phyloP scores from a whole-genome alignment of 2,329 filamentous ascomycete genomes.

The Penicillium corylophilum region DNA sequence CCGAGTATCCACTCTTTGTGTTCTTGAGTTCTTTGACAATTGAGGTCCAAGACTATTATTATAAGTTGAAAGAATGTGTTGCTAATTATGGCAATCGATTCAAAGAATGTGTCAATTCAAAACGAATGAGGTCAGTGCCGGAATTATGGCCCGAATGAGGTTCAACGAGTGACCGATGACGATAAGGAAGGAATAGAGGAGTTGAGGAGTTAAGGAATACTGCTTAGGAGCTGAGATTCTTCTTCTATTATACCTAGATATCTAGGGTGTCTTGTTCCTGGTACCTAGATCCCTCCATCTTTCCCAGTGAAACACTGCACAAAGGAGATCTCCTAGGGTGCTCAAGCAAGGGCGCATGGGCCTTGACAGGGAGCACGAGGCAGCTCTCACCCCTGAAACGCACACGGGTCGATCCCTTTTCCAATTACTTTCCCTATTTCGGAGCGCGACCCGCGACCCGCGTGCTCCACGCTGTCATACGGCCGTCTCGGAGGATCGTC shows the following conservation, averaged over 20 bases:
- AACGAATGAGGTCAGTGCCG: conserved; percentile 1
- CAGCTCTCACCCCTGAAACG: conserved; percentile 16
- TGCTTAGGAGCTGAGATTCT: not conserved
- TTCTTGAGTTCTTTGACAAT: not conserved
- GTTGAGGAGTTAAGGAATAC: not conserved
- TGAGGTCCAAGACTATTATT: not conserved
- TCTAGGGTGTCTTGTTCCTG: not conserved
- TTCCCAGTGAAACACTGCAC: conserved; percentile 2
- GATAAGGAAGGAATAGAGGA: not conserved
- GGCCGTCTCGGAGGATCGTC: not conserved
- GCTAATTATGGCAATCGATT: not conserved
- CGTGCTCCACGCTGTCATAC: not conserved
- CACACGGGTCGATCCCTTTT: conserved; percentile 1
- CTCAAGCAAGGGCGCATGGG: conserved; percentile 6
- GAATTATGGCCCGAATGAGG: not conserved
- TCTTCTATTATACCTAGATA: conserved; percentile 6
- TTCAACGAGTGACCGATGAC: conserved; percentile 8
- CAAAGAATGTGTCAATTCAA: not conserved
- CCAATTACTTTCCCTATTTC: conserved; percentile 17
- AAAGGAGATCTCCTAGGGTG: conserved; percentile 2
- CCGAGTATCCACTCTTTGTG: conserved; percentile 10
- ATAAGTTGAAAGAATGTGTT: conserved; percentile 6
- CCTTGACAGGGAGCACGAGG: conserved; percentile 15
- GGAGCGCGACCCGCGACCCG: conserved; percentile 4
- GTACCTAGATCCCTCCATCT: not conserved